A percentile compares a stretch with the other conserved stretches of the same genome.
Evolutionary conservation across 352 stramenopile species (phyloP).

Genomic region (Lagenidium giganteum): DNA sequence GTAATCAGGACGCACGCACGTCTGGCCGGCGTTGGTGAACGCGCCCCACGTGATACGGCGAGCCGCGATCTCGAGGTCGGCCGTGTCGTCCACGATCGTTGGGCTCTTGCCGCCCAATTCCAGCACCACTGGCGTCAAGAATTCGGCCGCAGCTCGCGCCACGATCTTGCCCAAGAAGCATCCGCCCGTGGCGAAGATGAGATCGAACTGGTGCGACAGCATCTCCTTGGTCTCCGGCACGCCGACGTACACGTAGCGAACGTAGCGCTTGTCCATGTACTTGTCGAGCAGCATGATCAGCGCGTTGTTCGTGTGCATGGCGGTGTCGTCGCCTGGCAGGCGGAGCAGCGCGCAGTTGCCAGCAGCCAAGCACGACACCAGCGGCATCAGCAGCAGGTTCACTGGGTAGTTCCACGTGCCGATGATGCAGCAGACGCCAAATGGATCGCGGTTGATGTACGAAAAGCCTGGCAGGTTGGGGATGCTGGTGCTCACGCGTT

Average conservation of each 20-base stretch:
- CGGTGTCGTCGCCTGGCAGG: slow-evolving; percentile 77
- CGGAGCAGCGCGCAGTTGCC: slow-evolving; percentile 93
- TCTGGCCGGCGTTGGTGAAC: slow-evolving; percentile 91
- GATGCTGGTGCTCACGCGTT: slow-evolving; percentile 43
- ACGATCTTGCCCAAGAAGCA: slow-evolving; percentile 84
- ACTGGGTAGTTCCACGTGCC: slow-evolving; percentile 91
- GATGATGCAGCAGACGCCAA: slow-evolving; percentile 84
- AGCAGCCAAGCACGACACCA: slow-evolving; percentile 77
- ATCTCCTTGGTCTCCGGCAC: slow-evolving; percentile 63
- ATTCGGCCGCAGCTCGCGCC: slow-evolving; percentile 84
- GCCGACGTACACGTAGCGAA: slow-evolving; percentile 78
- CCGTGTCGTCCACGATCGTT: slow-evolving; percentile 72
- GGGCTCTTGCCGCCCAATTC: slow-evolving; percentile 95
- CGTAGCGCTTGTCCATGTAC: slow-evolving; percentile 58
- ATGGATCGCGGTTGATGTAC: slow-evolving; percentile 54
- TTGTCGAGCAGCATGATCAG: slow-evolving; percentile 36
- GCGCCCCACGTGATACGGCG: slow-evolving; percentile 82
- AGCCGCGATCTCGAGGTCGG: slow-evolving; percentile 48
- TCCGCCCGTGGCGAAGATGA: slow-evolving; percentile 77
- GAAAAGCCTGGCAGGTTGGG: slow-evolving; percentile 41
- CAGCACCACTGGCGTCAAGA: slow-evolving; percentile 90
- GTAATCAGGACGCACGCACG: slow-evolving; percentile 94
- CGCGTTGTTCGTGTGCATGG: slow-evolving; percentile 39
- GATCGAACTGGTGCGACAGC: slow-evolving; percentile 67
- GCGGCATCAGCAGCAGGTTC: slow-evolving; percentile 60